Evolutionary conservation across 176 grass and related monocot species (phyloP), one percentile per base, ranked within the genome.

Genomic region (Oryza coarctata): DNA sequence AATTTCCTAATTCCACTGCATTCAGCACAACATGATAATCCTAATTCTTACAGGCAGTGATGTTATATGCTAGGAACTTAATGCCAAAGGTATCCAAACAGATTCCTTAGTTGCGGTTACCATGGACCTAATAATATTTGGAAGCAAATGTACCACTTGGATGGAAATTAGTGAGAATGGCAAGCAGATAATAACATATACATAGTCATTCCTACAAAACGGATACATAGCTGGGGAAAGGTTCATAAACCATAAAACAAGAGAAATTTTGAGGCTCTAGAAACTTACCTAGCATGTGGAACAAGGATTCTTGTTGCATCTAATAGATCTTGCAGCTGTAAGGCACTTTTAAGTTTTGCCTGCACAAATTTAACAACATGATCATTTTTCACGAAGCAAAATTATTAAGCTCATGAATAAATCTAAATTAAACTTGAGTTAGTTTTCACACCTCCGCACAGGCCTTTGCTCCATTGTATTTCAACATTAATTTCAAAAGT

Each of bases 261-360:
- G 7, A 61, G 28, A 12, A 70, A 77, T 11, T 64, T 67, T 80
- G 60, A 85, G 12, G 52, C 70, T 70, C 52, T 26, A 73, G 87
- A 81, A 88, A 84, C 69, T 65, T 82, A 97, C 92, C 92, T 97
- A 65, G 89, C 63, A 45, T 83, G 80, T 71, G 94, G 94, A 90
- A 94, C 90, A 76, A 97, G 90, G 32, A 94, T 92, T 75, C 95
- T 88, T 36, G 95, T 97, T 82, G 95, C 95, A 89, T 97, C 95
- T 84, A 97, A 87, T 25, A 97, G 86, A 92, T 97, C 95, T 94
- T 97, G 95, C 71, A 97, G 89, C 71, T 97, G 95, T 66, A 97
- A 78, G 55, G 95, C 95, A 73, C 88, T 97, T 87, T 97, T 97
- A 66, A 97, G 92, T 84, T 97, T 97, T 66, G 95, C 93, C 95